These are phyloP conservation scores for Leishmania tropica DNA, from an alignment of 208 protist genomes.

Conservation along the genomic window DNA sequence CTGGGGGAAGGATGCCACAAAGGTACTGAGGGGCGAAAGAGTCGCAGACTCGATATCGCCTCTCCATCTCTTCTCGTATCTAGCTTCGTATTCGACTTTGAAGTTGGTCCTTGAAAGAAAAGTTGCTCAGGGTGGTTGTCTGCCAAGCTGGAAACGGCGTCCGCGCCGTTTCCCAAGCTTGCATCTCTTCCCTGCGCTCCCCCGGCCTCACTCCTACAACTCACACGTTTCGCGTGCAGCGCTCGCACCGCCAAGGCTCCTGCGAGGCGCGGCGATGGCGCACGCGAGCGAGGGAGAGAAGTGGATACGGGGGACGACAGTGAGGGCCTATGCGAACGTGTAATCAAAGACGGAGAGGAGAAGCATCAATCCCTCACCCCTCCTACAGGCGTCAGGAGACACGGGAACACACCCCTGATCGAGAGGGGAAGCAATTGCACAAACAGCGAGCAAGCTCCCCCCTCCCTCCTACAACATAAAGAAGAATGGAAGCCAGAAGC, in stretches of 20 bases:
- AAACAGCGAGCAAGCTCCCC: not conserved
- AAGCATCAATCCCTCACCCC: not conserved
- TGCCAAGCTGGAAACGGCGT: not conserved
- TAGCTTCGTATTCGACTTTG: too few relatives aligned
- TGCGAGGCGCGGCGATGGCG: not conserved
- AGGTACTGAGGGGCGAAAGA: not conserved
- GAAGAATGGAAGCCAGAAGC: not conserved
- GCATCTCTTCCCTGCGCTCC: not conserved
- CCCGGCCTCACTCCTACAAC: not conserved
- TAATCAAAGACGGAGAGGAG: not conserved
- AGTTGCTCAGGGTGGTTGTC: not conserved
- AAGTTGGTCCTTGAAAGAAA: not conserved
- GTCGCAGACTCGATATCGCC: not conserved
- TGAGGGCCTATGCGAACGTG: not conserved
- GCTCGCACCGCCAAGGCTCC: not conserved
- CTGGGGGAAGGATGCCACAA: not conserved
- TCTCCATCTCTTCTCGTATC: not conserved
- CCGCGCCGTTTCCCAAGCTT: not conserved
- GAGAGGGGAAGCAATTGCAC: not conserved
- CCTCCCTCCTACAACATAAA: not conserved
- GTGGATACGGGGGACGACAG: not conserved
- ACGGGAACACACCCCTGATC: not conserved
- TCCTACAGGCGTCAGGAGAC: not conserved
- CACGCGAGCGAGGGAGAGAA: not conserved
- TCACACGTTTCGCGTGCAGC: not conserved